These are phyloP conservation scores for Melampsora americana DNA, from an alignment of 1,284 basidiomycete genomes.

Conservation along the genomic window DNA sequence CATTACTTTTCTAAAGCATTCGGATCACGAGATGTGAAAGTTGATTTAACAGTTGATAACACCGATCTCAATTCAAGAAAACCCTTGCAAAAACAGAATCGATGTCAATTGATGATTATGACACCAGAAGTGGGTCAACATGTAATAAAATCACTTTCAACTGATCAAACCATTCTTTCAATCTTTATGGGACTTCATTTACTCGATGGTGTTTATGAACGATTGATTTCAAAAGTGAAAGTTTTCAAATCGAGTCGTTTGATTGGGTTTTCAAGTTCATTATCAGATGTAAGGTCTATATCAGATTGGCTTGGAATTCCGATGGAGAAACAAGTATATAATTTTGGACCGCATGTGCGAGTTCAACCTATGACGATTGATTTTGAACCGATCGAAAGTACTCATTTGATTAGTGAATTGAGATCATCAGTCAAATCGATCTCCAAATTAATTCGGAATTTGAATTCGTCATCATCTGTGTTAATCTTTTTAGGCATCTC, in stretches of 20 bases:
- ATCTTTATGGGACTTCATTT: constrained; percentile 83
- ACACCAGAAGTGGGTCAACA: constrained; percentile 53
- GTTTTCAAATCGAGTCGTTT: constrained; percentile 63
- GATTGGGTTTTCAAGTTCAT: constrained; percentile 72
- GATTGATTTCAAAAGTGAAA: constrained; percentile 60
- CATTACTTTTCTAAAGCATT: constrained; percentile 9
- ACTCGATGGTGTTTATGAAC: constrained; percentile 77
- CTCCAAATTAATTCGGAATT: constrained; percentile 59
- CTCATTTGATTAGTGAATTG: constrained; percentile 80
- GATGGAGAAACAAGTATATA: constrained; percentile 63
- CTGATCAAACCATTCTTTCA: constrained; percentile 63
- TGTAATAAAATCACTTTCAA: constrained; percentile 51
- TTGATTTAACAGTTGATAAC: constrained; percentile 12
- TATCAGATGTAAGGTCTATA: constrained; percentile 75
- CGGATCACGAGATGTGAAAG: constrained; percentile 1
- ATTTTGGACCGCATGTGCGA: constrained; percentile 77
- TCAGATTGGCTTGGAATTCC: constrained; percentile 79
- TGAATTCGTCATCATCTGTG: constrained; percentile 58
- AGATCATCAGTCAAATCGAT: constrained; percentile 90
- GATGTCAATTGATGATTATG: constrained; percentile 49
- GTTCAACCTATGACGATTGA: constrained; percentile 72
- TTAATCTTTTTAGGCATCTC: constrained; percentile 89
- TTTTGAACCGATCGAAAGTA: constrained; percentile 76
- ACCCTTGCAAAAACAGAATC: constrained; percentile 28
- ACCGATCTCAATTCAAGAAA: constrained; percentile 46